Percentiles rank a stretch among this genome's conserved stretches.
phyloP scores from a whole-genome alignment of 345 rosid species.

The Linum tenue region DNA sequence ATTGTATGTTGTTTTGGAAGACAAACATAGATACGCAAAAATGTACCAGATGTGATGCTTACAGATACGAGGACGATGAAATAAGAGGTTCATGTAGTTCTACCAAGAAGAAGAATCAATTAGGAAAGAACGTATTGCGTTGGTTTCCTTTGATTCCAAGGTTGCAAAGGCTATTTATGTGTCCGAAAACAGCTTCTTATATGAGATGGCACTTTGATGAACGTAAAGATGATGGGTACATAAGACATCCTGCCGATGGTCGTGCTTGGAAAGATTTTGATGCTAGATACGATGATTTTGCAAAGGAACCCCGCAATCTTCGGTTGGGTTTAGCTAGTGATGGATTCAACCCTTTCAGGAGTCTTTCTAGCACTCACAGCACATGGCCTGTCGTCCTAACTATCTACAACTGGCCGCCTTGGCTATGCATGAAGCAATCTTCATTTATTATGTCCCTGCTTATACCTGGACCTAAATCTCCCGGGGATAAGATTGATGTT shows the following conservation, averaged over 20 bases:
- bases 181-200: background rate
- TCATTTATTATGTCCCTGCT: background rate
- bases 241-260: constrained; percentile 1
- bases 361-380: background rate
- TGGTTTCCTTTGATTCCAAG: constrained; percentile 9
- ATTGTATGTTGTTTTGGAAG: too few species aligned
- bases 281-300: background rate
- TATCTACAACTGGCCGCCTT: constrained; percentile 2
- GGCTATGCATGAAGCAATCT: constrained; percentile 4
- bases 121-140: background rate
- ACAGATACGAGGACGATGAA: too few species aligned
- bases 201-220: background rate
- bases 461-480: background rate
- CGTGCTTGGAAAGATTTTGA: constrained; percentile 4
- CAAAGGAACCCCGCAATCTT: background rate
- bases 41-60: too few species aligned
- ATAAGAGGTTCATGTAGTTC: too few species aligned
- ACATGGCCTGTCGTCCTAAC: background rate
- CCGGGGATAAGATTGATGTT: background rate
- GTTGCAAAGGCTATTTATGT: constrained; percentile 9
- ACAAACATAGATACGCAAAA: too few species aligned
- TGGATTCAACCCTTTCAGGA: background rate
- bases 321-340: background rate
- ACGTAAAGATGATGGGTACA: background rate
- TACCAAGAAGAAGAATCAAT: too few species aligned